These are phyloP conservation scores for Eleusine coracana DNA, from an alignment of 176 grass and related monocot genomes.

Conservation along the genomic window DNA sequence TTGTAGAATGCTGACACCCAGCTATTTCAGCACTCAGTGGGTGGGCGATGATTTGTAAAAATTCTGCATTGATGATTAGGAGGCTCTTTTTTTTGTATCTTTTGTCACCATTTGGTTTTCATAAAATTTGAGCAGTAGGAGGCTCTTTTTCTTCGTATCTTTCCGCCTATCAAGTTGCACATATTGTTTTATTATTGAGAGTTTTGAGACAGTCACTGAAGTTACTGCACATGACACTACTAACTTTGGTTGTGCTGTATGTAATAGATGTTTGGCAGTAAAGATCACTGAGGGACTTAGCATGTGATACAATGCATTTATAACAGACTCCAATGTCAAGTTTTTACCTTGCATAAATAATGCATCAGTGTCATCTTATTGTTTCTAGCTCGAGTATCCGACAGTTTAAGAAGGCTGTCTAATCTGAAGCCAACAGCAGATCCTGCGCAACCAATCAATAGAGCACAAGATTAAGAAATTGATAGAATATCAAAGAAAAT, in stretches of 20 bases:
- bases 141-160: neutral
- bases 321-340: slow-evolving; percentile 24
- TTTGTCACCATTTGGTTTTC: neutral
- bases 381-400: slow-evolving; percentile 92
- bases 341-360: slow-evolving; percentile 95
- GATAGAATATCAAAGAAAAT: slow-evolving; percentile 21
- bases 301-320: neutral
- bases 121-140: neutral
- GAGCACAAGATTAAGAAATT: slow-evolving; percentile 37
- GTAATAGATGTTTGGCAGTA: neutral
- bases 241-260: neutral
- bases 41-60: neutral
- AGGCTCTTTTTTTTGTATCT: neutral
- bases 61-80: neutral
- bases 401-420: slow-evolving; percentile 96
- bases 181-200: neutral
- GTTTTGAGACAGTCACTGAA: neutral
- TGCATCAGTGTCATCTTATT: slow-evolving; percentile 99
- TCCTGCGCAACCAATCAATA: slow-evolving; percentile 52
- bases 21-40: neutral
- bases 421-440: slow-evolving; percentile 98
- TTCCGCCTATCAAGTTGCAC: slow-evolving; percentile 6
- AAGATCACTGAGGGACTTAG: slow-evolving; percentile 17
- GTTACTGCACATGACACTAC: neutral
- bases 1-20: neutral